Percentiles rank a stretch among this genome's conserved stretches.
These are phyloP conservation scores for Globisporangium rhizosaccharum DNA, from an alignment of 352 stramenopile species.

Conservation along the genomic window DNA sequence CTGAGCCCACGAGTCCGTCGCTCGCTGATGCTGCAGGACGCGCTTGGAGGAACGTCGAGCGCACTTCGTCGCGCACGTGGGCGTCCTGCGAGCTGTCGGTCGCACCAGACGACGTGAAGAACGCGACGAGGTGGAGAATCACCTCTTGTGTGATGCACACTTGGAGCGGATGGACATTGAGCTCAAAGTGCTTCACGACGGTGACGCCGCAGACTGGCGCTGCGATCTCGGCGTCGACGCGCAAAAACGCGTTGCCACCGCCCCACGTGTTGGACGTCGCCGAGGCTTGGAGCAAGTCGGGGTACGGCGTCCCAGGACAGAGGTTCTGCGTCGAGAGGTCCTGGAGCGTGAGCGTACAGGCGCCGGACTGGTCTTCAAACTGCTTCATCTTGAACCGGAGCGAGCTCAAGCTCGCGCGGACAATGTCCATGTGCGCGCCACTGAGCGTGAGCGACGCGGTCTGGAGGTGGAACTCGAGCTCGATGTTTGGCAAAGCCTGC, in stretches of 20 bases:
- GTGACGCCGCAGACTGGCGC: slow-evolving; percentile 49
- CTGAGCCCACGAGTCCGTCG: slow-evolving; percentile 39
- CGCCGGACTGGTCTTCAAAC: slow-evolving; percentile 65
- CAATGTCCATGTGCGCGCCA: slow-evolving; percentile 52
- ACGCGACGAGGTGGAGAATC: slow-evolving; percentile 60
- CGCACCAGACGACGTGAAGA: slow-evolving; percentile 32
- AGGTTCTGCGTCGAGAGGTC: slow-evolving; percentile 62
- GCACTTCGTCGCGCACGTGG: slow-evolving; percentile 46
- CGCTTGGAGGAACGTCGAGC: slow-evolving; percentile 54
- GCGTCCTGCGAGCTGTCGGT: slow-evolving; percentile 32
- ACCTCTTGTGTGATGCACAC: slow-evolving; percentile 78
- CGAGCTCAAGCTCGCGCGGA: slow-evolving; percentile 33
- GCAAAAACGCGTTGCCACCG: slow-evolving; percentile 63
- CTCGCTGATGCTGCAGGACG: slow-evolving; percentile 16
- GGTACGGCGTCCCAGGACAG: slow-evolving; percentile 60
- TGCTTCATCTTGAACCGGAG: slow-evolving; percentile 63
- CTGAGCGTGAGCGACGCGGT: slow-evolving; percentile 58
- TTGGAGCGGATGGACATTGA: slow-evolving; percentile 84
- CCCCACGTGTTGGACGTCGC: slow-evolving; percentile 42
- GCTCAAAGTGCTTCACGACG: slow-evolving; percentile 77
- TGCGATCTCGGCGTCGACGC: slow-evolving; percentile 68
- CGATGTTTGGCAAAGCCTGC: slow-evolving; percentile 46
- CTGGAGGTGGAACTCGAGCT: slow-evolving; percentile 56
- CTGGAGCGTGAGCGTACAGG: slow-evolving; percentile 49
- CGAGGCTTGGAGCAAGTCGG: slow-evolving; percentile 51